Evolutionary conservation across 306 rosid genomes (phyloP), one percentile per base, ranked within the genome.

Genomic region (Aeschynomene evenia): DNA sequence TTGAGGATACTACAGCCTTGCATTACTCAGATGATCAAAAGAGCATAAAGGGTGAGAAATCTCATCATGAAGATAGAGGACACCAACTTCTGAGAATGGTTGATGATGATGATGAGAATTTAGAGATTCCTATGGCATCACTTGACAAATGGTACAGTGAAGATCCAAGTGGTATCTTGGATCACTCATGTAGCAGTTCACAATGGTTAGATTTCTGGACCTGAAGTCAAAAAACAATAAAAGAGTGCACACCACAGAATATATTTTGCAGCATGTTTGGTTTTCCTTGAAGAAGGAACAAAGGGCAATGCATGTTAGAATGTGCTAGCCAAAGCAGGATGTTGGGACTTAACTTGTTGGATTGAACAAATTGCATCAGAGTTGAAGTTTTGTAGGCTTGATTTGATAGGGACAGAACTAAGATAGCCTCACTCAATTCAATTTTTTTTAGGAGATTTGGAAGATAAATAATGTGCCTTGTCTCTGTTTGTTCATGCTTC

Each of bases 191-290:
- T 23, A 77, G 78, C 77, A 72, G 80, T 61, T 82, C 85, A 59
- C 86, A 85, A 18, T 87, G 91, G 96, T 22, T 81, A 12, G 85
- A 85, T 75, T 85, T 85, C 84, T 89, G 92, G 91, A 71, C 80
- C 20, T 83, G 83, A 82, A n/a, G n/a, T n/a, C n/a, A n/a, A n/a
- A n/a, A n/a, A n/a, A n/a, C n/a, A n/a, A n/a, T n/a, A n/a, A 62
- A 68, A 50, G 29, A 2, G 13, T 63, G 34, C 13, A 15, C 11
- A 58, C 7, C 10, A 36, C 80, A 65, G 54, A 65, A 16, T 57
- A 4, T 8, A 50, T 33, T 45, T 26, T 71, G 68, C 64, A 80
- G 68, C 64, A 80, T 66, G 73, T 65, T 42, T 36, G 61, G 51
- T 59, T 66, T 65, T 68, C 36, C 26, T 73, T 36, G 28, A 40